A percentile compares a stretch with the other conserved stretches of the same genome.
phyloP scores from a whole-genome alignment of 2,329 filamentous ascomycete genomes.

The Diaporthe humulicola region DNA sequence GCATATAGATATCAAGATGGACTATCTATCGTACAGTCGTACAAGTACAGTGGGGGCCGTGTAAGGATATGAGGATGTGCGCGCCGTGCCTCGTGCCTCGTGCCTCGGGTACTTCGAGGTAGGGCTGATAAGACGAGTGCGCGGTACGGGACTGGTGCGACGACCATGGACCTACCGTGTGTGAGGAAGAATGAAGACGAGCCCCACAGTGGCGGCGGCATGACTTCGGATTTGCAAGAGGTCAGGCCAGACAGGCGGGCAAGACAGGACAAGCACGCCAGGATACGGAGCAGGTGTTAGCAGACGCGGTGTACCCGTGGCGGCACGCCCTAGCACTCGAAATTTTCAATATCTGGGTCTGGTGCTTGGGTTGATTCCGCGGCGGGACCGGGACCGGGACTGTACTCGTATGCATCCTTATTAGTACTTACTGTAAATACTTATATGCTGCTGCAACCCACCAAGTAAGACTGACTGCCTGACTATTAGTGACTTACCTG shows the following conservation, averaged over 20 bases:
- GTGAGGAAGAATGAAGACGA: background rate
- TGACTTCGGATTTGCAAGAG: background rate
- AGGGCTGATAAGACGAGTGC: slow-evolving; percentile 22
- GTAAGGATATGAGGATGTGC: slow-evolving; percentile 14
- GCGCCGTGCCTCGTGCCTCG: background rate
- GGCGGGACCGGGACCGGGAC: slow-evolving; percentile 16
- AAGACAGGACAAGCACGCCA: background rate
- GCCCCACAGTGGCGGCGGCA: slow-evolving; percentile 17
- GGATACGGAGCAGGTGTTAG: background rate
- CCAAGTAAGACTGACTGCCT: no score
- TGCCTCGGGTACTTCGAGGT: background rate
- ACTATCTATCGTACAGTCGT: background rate
- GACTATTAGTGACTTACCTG: background rate
- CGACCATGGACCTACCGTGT: slow-evolving; percentile 1
- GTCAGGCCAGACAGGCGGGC: background rate
- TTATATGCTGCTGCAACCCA: no score
- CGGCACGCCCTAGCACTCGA: slow-evolving; percentile 14
- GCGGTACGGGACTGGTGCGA: slow-evolving; percentile 17
- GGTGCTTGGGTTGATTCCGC: background rate
- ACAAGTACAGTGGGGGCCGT: slow-evolving; percentile 1
- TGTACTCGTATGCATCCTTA: no score
- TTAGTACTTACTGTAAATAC: no score
- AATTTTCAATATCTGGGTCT: slow-evolving; percentile 37
- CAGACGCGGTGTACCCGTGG: background rate
- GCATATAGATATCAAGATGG: background rate